Evolutionary conservation across 805 yeast genomes (phyloP).

Genomic region (Candida ovalis): DNA sequence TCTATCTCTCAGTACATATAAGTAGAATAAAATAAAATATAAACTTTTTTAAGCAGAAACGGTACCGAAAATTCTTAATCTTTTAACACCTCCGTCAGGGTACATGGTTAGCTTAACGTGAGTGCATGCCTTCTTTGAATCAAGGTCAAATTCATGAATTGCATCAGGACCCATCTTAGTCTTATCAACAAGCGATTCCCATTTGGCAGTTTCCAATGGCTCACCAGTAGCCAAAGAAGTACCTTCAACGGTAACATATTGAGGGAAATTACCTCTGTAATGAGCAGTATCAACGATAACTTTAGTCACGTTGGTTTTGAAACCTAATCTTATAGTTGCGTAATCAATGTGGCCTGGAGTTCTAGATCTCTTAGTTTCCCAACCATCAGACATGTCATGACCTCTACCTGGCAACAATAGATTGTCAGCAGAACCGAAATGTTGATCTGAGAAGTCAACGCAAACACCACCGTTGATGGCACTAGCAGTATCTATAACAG

Average conservation of each 20-base stretch:
- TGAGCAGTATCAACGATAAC: constrained; percentile 88
- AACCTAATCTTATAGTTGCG: constrained; percentile 82
- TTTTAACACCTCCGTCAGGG: constrained; percentile 97
- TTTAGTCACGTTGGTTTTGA: constrained; percentile 49
- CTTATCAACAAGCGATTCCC: constrained; percentile 65
- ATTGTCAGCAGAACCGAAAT: constrained; percentile 90
- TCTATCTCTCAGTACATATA: not conserved
- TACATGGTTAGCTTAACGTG: constrained; percentile 80
- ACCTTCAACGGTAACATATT: constrained; percentile 68
- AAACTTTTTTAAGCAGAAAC: constrained; percentile 8
- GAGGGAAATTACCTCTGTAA: constrained; percentile 94
- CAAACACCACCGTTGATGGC: constrained; percentile 89
- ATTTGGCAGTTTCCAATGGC: constrained; percentile 28
- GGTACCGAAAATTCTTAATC: constrained; percentile 78
- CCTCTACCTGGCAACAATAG: constrained; percentile 92
- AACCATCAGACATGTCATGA: constrained; percentile 94
- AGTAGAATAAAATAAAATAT: not conserved
- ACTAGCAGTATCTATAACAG: constrained; percentile 69
- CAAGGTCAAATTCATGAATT: constrained; percentile 59
- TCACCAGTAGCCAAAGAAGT: constrained; percentile 37
- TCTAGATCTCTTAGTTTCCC: constrained; percentile 95
- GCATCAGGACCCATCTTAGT: constrained; percentile 78
- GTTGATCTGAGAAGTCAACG: constrained; percentile 81
- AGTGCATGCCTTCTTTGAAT: constrained; percentile 37
- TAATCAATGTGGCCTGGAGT: constrained; percentile 83